Percentiles rank a stretch among this genome's conserved stretches.
phyloP scores from a whole-genome alignment of 805 yeast species.

The Jamesozyma lodderae region DNA sequence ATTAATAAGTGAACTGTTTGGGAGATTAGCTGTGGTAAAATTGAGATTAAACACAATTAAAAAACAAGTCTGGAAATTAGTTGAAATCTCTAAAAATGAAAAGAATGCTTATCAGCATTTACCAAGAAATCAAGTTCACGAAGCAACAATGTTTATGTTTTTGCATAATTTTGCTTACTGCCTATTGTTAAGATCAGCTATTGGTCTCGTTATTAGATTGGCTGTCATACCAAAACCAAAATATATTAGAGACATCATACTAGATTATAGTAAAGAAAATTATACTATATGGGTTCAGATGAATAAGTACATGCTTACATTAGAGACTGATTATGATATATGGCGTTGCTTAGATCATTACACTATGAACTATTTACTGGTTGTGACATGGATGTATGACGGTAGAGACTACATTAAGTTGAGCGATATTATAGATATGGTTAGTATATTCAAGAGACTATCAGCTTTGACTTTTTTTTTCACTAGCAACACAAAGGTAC shows the following conservation, averaged over 20 bases:
- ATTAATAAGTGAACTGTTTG: conserved; percentile 17
- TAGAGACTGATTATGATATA: conserved; percentile 14
- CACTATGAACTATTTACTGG: conserved; percentile 7
- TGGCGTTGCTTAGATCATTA: conserved; percentile 11
- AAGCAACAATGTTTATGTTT: not conserved
- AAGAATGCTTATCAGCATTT: not conserved
- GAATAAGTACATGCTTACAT: conserved; percentile 7
- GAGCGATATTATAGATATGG: conserved; percentile 8
- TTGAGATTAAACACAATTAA: conserved; percentile 12
- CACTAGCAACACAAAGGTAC: not conserved
- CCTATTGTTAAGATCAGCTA: conserved; percentile 7
- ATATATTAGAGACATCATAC: conserved; percentile 3
- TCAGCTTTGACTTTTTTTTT: not conserved
- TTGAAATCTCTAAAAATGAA: conserved; percentile 9
- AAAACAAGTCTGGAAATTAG: conserved; percentile 13
- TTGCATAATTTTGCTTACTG: not conserved
- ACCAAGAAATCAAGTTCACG: not conserved
- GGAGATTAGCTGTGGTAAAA: conserved; percentile 9
- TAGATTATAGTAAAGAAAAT: conserved; percentile 3
- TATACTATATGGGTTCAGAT: conserved; percentile 10
- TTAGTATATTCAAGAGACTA: conserved; percentile 11
- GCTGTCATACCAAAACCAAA: conserved; percentile 7
- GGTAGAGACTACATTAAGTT: conserved; percentile 1
- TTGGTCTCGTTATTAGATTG: conserved; percentile 12
- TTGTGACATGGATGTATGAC: conserved; percentile 8